Base-by-base conservation (phyloP, 2,329 filamentous ascomycete genomes). In the Anisogramma anomala region DNA sequence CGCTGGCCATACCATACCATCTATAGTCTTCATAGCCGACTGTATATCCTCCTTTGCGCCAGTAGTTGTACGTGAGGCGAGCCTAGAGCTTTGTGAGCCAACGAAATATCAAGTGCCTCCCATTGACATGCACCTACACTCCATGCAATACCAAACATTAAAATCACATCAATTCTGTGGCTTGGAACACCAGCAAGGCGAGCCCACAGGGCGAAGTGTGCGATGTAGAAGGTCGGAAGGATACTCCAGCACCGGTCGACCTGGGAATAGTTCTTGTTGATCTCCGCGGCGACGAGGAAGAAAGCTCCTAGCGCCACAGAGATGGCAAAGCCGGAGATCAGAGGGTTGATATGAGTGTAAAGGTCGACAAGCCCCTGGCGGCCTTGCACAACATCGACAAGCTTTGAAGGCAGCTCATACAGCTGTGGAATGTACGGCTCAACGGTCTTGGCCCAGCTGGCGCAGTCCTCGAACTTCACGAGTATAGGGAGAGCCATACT, bases 261-360 rank as follows among this genome's bases (percentile, higher is more conserved):
- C 63, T 98, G 91, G n/a, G 88, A 95, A 60, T 88, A 95, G 61
- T 98, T 98, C 55, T 74, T 75, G 63, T 93, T 96, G 64, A 86
- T 63, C 61, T 96, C 89, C 1, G 87, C 84, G 4, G 78, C 66
- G 23, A 89, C 55, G 18, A 94, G 66, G 53, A 93, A 83, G 20
- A 91, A 54, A 4, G 72, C 71, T 1, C 77, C 77, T n/a, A 94
- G 60, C 30, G 77, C 69, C 14, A 94, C 52, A 3, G 84, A 82
- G 39, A 84, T 73, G 0, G 77, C 80, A 49, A 93, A 71, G 3
- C 77, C 83, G 1, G 76, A 79, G 20, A 94, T 70, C 31, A 94
- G 66, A 0, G 91, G 91, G 57, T 98, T 96, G 14, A 89, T 96
- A 35, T 77, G 69, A 41, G 82, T 59, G 55, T 96, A 98, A 43